phyloP scores from a whole-genome alignment of 306 rosid species.

The Arachis hypogaea region DNA sequence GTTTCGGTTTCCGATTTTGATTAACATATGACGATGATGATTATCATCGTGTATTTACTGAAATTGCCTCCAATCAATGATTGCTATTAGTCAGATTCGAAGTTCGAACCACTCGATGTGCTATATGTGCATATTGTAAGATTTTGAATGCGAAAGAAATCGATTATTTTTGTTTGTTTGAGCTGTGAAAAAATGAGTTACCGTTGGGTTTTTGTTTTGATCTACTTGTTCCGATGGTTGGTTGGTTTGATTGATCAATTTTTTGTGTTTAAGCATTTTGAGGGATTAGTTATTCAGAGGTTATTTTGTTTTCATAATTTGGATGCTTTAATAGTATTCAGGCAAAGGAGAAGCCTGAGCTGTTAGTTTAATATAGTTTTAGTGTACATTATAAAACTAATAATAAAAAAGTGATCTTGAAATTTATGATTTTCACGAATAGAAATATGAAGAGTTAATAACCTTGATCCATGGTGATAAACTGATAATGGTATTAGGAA shows the following conservation, averaged over 20 bases:
- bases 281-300: slow-evolving; percentile 1
- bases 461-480: too few relatives aligned
- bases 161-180: neutral
- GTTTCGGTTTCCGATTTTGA: neutral
- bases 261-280: slow-evolving; percentile 5
- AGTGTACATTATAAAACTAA: too few relatives aligned
- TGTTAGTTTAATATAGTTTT: too few relatives aligned
- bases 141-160: slow-evolving; percentile 5
- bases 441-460: too few relatives aligned
- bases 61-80: slow-evolving; percentile 41
- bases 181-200: slow-evolving; percentile 8
- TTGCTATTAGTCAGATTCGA: slow-evolving; percentile 29
- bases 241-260: slow-evolving; percentile 26
- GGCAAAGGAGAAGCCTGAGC: neutral
- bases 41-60: neutral
- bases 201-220: slow-evolving; percentile 29
- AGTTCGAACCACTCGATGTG: slow-evolving; percentile 31
- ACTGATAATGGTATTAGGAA: too few relatives aligned
- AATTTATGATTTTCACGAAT: too few relatives aligned
- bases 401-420: too few relatives aligned
- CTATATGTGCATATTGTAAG: neutral
- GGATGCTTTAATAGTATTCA: slow-evolving; percentile 7
- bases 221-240: slow-evolving; percentile 41
- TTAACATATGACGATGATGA: neutral
- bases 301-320: slow-evolving; percentile 7